Conservation (phyloP, 2,329 filamentous ascomycete genomes). For the Curvularia verruculosa region DNA sequence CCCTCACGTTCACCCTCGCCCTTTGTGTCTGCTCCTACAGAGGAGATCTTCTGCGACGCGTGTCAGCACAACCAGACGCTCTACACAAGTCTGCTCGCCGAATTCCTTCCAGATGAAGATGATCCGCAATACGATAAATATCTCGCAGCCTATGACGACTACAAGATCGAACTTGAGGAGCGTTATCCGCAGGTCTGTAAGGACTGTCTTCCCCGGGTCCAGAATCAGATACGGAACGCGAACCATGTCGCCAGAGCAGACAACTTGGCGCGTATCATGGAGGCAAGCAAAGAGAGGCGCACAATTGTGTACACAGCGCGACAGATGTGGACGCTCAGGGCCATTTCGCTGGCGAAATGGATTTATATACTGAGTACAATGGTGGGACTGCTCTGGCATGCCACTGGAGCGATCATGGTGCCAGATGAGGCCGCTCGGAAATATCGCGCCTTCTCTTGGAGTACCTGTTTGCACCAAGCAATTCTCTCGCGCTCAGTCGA, state of each 20-base stretch:
- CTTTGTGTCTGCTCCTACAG: constrained; percentile 31
- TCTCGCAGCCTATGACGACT: constrained; percentile 72
- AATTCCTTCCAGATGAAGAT: constrained; percentile 72
- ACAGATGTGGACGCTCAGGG: constrained; percentile 52
- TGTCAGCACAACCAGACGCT: constrained; percentile 91
- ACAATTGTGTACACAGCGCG: constrained; percentile 38
- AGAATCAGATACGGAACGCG: constrained; percentile 70
- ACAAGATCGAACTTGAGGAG: constrained; percentile 74
- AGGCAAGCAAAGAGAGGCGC: constrained; percentile 55
- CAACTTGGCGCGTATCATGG: constrained; percentile 75
- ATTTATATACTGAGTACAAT: constrained; percentile 50
- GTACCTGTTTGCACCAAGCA: constrained; percentile 32
- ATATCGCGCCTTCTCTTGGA: constrained; percentile 17
- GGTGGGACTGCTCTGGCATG: constrained; percentile 47
- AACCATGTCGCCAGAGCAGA: constrained; percentile 87
- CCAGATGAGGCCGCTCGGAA: constrained; percentile 15
- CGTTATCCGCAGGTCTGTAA: constrained; percentile 89
- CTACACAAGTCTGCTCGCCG: constrained; percentile 74
- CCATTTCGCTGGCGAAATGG: constrained; percentile 53
- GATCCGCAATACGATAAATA: constrained; percentile 73
- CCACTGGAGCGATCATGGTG: constrained; percentile 29
- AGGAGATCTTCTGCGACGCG: constrained; percentile 69
- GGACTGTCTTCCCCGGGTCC: constrained; percentile 76
- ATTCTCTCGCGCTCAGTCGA: constrained; percentile 26
- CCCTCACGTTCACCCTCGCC: constrained; percentile 37